Conservation (phyloP, 2,329 filamentous ascomycete species). For the Graphilbum sp. region DNA sequence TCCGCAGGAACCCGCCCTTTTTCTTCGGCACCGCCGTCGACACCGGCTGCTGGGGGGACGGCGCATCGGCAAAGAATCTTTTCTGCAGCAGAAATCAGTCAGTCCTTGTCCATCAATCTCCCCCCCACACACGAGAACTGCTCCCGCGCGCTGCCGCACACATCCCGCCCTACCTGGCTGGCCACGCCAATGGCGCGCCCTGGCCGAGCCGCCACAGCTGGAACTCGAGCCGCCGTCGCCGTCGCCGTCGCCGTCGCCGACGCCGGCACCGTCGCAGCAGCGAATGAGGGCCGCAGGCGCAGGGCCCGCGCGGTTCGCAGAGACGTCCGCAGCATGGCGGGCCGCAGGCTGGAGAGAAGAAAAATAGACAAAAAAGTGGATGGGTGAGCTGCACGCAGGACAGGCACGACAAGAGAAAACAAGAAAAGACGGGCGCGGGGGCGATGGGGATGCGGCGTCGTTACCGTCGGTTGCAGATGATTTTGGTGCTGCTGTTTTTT, state of each 20-base stretch:
- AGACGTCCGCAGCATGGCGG: conserved; percentile 53
- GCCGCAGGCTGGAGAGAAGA: conserved; percentile 18
- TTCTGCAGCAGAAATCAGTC: conserved; percentile 12
- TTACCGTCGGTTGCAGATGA: no score
- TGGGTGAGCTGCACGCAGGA: background rate
- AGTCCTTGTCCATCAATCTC: background rate
- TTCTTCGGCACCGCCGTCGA: conserved; percentile 21
- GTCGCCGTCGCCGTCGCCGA: no score
- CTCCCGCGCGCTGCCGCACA: no score
- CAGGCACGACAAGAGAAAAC: background rate
- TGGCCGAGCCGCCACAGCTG: conserved; percentile 29
- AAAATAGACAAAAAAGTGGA: background rate
- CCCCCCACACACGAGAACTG: background rate
- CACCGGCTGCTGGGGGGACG: no score
- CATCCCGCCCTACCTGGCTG: conserved; percentile 8
- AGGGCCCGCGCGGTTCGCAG: conserved; percentile 47
- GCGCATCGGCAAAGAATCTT: conserved; percentile 40
- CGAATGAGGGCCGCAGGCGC: conserved; percentile 8
- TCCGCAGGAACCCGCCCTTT: conserved; percentile 50
- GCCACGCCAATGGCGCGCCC: conserved; percentile 26
- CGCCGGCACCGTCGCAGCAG: no score
- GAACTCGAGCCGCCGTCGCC: background rate
- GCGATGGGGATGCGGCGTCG: no score
- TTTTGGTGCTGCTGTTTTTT: background rate
- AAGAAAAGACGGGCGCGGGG: background rate